Base-by-base conservation (phyloP, 495 filamentous ascomycete genomes). In the Aspergillus affinis region DNA sequence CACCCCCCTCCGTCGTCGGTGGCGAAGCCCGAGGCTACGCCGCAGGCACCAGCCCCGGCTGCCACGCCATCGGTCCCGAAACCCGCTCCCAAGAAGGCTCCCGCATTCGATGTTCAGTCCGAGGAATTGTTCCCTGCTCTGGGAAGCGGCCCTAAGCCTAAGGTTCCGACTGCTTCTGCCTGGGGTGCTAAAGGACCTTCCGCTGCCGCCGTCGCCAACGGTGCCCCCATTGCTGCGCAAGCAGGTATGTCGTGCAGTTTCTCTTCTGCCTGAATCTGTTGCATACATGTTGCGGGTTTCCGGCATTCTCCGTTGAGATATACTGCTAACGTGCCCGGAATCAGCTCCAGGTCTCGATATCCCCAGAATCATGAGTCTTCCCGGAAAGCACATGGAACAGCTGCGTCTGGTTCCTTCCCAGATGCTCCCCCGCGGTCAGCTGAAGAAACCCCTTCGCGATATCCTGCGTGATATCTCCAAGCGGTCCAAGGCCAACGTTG, bases 61-160 rank as follows among this genome's bases (percentile, higher is more conserved):
- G 49, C 64, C 29, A 63, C 72, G 8, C 45, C 69, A 4, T 59
- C 72, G 4, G 61, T 66, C 30, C 67, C 70, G 18, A 75, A 78
- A 63, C 57, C 80, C 36, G 80, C 78, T 49, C 60, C 74, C 9
- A 78, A 78, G 55, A 78, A 82, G 50, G 60, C 77, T 12, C 69
- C 75, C 48, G 69, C 71, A 23, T 77, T 96, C 49, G 90, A 98
- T 72, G 89, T 91, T 8, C 80, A 88, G 62, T 97, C 92, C 4
- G 89, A 92, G 67, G 93, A 97, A 73, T 77, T 88, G 46, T 98
- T 98, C 77, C 94, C 94, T 19, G 85, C 91, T 41, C 81, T 98
- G 50, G 94, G 90, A 52, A 85, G 88, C 51, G 84, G 85, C 12
- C 80, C 88, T 32, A 88, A 89, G 74, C 77, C 88, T 20, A 73